Evolutionary conservation across 352 stramenopile species (phyloP), one percentile per base, ranked within the genome.

Genomic region (Pythium myriotylum): DNA sequence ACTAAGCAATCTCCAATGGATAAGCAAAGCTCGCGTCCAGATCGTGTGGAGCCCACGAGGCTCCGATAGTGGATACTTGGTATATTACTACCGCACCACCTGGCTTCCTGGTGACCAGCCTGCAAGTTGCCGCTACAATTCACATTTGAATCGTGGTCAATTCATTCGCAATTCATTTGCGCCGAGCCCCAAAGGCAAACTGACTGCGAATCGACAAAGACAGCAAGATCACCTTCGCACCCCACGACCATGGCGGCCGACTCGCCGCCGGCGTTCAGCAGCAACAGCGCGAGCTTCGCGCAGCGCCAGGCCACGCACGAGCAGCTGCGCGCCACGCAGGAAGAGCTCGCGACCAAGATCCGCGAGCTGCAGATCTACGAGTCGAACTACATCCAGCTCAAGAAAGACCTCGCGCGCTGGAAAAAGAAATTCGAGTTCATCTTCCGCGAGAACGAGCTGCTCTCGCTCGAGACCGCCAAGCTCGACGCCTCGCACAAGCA

Each of bases 361-460:
- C 74, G 78, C 54, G 83, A 94, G 71, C 77, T 94, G 48, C 77
- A 89, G 68, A 82, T 92, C 63, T 91, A 92, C 65, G 85, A 94
- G 73, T 62, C 57, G 54, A 90, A 91, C 64, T 94, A 91, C 68
- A 72, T 88, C 45, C 62, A 77, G 40, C 76, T 86, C 35, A 92
- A 92, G 68, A 89, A 89, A 64, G 85, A 94, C 49, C 62, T 91
- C 5, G 42, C 72, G 51, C 79, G 81, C 59, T 94, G 85, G 85
- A 94, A 92, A 65, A 92, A 92, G 42, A 94, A 92, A 52, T 94
- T 92, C 58, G 83, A 94, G 67, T 92, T 88, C 56, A 84, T 94
- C 17, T 92, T 94, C 58, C 72, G 82, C 42, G 85, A 94, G 65
- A 94, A 94, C 67, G 85, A 94, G 67, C 71, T 94, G 59, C 57